Conservation (phyloP, 2,329 filamentous ascomycete genomes). For the Capronia coronata region DNA sequence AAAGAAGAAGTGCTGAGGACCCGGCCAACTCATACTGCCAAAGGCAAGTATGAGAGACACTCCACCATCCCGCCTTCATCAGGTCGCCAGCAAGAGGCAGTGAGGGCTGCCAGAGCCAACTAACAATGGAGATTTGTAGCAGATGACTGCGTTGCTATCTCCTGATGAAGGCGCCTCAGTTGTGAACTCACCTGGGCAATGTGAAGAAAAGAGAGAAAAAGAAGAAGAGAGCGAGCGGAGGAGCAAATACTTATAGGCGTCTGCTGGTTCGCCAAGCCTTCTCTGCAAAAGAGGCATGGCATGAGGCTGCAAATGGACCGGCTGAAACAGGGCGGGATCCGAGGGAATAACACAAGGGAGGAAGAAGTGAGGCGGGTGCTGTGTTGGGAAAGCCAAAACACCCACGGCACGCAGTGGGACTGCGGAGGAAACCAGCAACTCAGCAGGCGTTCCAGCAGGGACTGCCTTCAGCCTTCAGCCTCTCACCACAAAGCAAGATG, state of each 20-base stretch:
- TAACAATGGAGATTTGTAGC: slow-evolving; percentile 12
- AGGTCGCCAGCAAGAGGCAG: not conserved
- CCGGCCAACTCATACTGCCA: not conserved
- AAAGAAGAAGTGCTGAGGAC: slow-evolving; percentile 5
- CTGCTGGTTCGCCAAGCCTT: not conserved
- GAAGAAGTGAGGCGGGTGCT: too few species aligned
- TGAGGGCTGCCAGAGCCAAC: slow-evolving; percentile 4
- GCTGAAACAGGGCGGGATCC: too few species aligned
- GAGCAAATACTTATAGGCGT: not conserved
- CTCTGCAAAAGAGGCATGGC: not conserved
- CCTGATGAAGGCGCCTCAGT: slow-evolving; percentile 8
- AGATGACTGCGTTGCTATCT: not conserved
- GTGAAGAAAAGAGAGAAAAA: slow-evolving; percentile 3
- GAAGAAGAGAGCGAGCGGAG: not conserved
- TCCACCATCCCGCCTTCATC: slow-evolving; percentile 3
- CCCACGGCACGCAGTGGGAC: too few species aligned
- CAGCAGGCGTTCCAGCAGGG: too few species aligned
- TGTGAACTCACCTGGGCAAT: slow-evolving; percentile 1
- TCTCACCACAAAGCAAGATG: too few species aligned
- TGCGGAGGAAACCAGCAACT: too few species aligned
- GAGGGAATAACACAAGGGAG: too few species aligned
- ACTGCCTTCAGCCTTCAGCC: too few species aligned
- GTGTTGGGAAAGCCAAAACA: too few species aligned
- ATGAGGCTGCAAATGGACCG: not conserved
- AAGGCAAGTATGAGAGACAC: not conserved